Percentiles rank a stretch among this genome's conserved stretches.
Evolutionary conservation across 2,329 filamentous ascomycete species (phyloP).

Genomic region (Fusarium tjaetaba): DNA sequence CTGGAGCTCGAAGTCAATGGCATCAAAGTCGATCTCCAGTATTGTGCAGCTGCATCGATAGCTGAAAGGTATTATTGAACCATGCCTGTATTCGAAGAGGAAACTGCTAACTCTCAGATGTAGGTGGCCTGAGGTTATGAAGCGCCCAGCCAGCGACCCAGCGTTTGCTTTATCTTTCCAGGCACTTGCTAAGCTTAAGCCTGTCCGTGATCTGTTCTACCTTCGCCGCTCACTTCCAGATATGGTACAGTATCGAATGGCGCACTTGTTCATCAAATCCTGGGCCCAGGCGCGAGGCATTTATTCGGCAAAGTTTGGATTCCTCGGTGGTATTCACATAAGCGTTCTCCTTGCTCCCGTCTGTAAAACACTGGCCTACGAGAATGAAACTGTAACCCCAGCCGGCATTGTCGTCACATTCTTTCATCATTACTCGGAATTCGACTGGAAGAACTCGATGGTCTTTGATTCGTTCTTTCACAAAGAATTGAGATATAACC

Average conservation of each 20-base stretch:
- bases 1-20: constrained; percentile 68
- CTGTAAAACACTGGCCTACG: constrained; percentile 62
- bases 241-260: constrained; percentile 64
- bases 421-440: constrained; percentile 69
- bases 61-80: constrained; percentile 55
- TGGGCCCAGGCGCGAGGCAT: constrained; percentile 72
- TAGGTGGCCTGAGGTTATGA: constrained; percentile 59
- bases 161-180: constrained; percentile 65
- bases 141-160: constrained; percentile 60
- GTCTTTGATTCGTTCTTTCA: constrained; percentile 71
- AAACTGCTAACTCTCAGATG: neutral
- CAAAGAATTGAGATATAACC: constrained; percentile 60
- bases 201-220: constrained; percentile 70
- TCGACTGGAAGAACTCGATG: constrained; percentile 65
- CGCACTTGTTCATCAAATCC: constrained; percentile 67
- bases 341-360: constrained; percentile 69
- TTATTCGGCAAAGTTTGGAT: constrained; percentile 73
- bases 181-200: constrained; percentile 70
- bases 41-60: constrained; percentile 67
- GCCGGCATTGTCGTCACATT: constrained; percentile 67
- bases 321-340: constrained; percentile 72
- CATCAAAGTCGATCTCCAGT: constrained; percentile 72
- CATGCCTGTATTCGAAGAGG: neutral
- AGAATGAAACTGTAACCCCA: constrained; percentile 52
- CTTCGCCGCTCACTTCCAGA: constrained; percentile 69